phyloP scores from a whole-genome alignment of 495 filamentous ascomycete species.

The Penicillium silybi region DNA sequence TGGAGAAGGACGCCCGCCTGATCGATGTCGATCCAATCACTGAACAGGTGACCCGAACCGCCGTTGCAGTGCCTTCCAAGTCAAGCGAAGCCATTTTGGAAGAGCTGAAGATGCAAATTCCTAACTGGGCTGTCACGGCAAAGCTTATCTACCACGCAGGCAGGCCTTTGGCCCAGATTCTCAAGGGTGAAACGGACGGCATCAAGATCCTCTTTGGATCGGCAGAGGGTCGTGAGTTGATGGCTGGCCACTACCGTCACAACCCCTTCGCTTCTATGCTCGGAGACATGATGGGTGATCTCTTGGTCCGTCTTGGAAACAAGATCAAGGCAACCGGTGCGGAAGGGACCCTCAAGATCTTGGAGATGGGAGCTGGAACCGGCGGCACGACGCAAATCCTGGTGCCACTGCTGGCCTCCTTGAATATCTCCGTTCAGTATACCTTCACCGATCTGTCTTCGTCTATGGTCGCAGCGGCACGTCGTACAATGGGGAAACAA shows the following conservation, averaged over 20 bases:
- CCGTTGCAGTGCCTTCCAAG: constrained; percentile 25
- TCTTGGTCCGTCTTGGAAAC: constrained; percentile 23
- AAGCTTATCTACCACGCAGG: constrained; percentile 44
- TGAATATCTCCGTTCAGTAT: constrained; percentile 42
- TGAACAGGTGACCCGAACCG: constrained; percentile 35
- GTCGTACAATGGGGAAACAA: constrained; percentile 31
- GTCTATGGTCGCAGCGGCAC: constrained; percentile 40
- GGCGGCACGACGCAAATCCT: constrained; percentile 39
- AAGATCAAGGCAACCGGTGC: not conserved
- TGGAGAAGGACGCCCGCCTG: constrained; percentile 39
- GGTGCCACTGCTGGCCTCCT: constrained; percentile 28
- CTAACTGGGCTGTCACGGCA: constrained; percentile 34
- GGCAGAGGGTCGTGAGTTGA: constrained; percentile 41
- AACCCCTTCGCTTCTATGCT: constrained; percentile 35
- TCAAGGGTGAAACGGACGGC: constrained; percentile 42
- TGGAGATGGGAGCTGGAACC: constrained; percentile 45
- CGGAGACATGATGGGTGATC: constrained; percentile 42
- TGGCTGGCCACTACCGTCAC: constrained; percentile 43
- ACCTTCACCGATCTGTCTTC: constrained; percentile 47
- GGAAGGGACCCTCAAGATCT: constrained; percentile 18
- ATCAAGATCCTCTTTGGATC: constrained; percentile 47
- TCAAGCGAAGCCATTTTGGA: constrained; percentile 32
- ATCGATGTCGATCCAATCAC: constrained; percentile 29
- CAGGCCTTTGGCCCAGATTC: constrained; percentile 34
- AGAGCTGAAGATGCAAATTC: constrained; percentile 31